Evolutionary conservation across 805 yeast genomes (phyloP), one percentile per base, ranked within the genome.

Genomic region (Wickerhamomyces ciferrii): DNA sequence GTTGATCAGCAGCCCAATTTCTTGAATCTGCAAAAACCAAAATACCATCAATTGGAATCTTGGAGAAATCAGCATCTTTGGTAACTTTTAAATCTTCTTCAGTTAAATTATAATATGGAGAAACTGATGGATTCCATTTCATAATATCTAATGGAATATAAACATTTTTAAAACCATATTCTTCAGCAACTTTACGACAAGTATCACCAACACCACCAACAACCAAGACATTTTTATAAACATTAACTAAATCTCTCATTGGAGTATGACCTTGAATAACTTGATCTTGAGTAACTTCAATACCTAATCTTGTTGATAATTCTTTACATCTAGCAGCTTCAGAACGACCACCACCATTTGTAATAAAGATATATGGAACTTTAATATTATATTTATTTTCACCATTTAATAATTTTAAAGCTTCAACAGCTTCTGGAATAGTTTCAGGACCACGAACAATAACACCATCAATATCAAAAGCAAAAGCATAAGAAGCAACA

Each of bases 191-290:
- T 51, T 83, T 75, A 53, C 94, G 76, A 61, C 96, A 88, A 13
- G 83, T 80, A 54, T 88, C 89, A 40, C 94, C 90, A 23, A 86
- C 81, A 53, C 96, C 96, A 52, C 96, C 96, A 44, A 89, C 89
- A 45, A 89, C 96, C 41, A 89, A 69, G 5, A 89, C 95, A 47
- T 84, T 85, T 47, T 84, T 70, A 65, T 83, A 81, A 15, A 75
- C 71, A 27, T 75, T 76, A 14, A 83, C 86, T 59, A 88, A 72
- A 59, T 87, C 95, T 55, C 79, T 83, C 94, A 89, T 89, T 31
- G 97, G 97, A 1, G 97, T 89, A 66, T 89, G 96, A 50, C 96
- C 96, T 66, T 89, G 96, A 56, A 89, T 85, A 48, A 89, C 85
- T 68, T 89, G 96, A 45, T 81, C 88, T 39, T 81, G 80, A 13